Percentiles rank a stretch among this genome's conserved stretches.
Evolutionary conservation across 2,329 filamentous ascomycete species (phyloP).

Genomic region (Penicillium sp.): DNA sequence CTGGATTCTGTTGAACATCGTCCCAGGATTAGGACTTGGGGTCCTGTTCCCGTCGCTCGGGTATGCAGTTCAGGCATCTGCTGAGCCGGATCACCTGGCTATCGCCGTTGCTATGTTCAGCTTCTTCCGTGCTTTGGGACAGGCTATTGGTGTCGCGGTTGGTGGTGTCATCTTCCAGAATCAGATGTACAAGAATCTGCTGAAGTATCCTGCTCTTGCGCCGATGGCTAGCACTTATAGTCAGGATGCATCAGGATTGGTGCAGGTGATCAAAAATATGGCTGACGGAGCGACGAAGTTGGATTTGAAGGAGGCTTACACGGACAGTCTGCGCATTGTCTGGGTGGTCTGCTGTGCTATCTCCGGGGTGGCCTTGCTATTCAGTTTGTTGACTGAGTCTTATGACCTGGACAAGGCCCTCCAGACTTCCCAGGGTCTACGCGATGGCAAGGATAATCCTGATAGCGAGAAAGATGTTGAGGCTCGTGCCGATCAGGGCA

Average conservation of each 20-base stretch:
- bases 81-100: constrained; percentile 57
- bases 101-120: constrained; percentile 65
- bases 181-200: constrained; percentile 54
- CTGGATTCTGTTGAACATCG: constrained; percentile 63
- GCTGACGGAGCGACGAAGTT: constrained; percentile 41
- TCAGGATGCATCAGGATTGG: constrained; percentile 59
- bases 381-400: constrained; percentile 54
- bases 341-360: constrained; percentile 59
- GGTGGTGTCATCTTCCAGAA: constrained; percentile 72
- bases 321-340: constrained; percentile 55
- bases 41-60: constrained; percentile 65
- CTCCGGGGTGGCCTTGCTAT: constrained; percentile 51
- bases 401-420: constrained; percentile 47
- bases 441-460: constrained; percentile 5
- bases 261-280: constrained; percentile 59
- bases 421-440: constrained; percentile 24
- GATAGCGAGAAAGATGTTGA: constrained; percentile 19
- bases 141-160: constrained; percentile 65
- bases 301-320: constrained; percentile 54
- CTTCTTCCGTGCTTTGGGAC: constrained; percentile 66
- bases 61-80: constrained; percentile 64
- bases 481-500: not conserved
- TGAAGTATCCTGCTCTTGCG: constrained; percentile 50
- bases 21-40: constrained; percentile 62
- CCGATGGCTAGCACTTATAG: constrained; percentile 52